Evolutionary conservation across 2,329 filamentous ascomycete species (phyloP).

Genomic region (Arthrobotrys conoides): DNA sequence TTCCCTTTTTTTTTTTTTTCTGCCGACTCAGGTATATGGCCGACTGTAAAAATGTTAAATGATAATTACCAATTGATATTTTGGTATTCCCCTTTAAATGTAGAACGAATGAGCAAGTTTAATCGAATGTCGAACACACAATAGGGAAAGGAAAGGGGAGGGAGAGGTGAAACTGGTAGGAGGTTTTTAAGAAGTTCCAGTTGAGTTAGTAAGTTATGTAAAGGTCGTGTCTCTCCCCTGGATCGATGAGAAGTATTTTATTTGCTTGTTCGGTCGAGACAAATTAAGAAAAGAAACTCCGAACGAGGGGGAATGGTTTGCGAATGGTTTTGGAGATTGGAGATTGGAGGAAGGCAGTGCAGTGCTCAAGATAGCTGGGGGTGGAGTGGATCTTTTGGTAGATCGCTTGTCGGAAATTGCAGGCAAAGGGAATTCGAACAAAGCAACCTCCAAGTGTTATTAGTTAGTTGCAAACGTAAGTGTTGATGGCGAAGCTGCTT

Average conservation of each 20-base stretch:
- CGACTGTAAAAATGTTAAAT: background rate
- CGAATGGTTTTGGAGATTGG: constrained; percentile 2
- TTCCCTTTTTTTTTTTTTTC: background rate
- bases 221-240: constrained; percentile 24
- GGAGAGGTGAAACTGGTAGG: constrained; percentile 4
- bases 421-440: constrained; percentile 10
- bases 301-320: constrained; percentile 17
- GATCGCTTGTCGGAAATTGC: constrained; percentile 60
- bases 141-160: too few species aligned
- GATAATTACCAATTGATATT: background rate
- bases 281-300: constrained; percentile 5
- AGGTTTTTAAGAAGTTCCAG: constrained; percentile 5
- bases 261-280: constrained; percentile 45
- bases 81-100: background rate
- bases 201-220: constrained; percentile 15
- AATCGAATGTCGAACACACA: background rate
- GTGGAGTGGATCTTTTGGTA: constrained; percentile 50
- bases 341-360: constrained; percentile 40
- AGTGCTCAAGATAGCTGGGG: constrained; percentile 7
- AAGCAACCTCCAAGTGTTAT: background rate
- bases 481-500: constrained; percentile 33
- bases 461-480: constrained; percentile 20
- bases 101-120: background rate
- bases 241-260: constrained; percentile 36
- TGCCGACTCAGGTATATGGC: constrained; percentile 2